These are phyloP conservation scores for Bisporella sp. DNA, from an alignment of 2,329 filamentous ascomycete genomes.

Conservation along the genomic window DNA sequence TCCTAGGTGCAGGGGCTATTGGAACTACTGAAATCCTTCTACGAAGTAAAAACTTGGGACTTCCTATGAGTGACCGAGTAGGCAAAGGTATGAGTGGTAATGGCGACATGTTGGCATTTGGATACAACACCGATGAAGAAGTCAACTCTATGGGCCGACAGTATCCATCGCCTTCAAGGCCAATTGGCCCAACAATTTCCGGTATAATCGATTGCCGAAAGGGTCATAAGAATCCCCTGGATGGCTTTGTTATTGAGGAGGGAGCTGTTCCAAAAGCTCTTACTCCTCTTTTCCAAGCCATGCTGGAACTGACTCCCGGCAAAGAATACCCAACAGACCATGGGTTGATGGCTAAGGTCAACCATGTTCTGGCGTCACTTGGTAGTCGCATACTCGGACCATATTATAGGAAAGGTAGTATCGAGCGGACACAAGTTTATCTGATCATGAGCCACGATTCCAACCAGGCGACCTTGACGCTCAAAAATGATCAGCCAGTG, in stretches of 20 bases:
- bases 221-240: conserved; percentile 44
- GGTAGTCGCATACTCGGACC: conserved; percentile 52
- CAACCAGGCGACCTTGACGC: conserved; percentile 51
- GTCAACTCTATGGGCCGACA: conserved; percentile 49
- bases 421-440: conserved; percentile 56
- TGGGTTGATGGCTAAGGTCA: conserved; percentile 34
- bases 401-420: conserved; percentile 46
- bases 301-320: conserved; percentile 48
- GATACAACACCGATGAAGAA: conserved; percentile 51
- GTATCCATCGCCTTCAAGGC: conserved; percentile 41
- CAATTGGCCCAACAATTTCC: conserved; percentile 55
- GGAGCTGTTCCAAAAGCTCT: conserved; percentile 53
- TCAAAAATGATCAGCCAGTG: conserved; percentile 52
- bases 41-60: conserved; percentile 49
- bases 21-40: conserved; percentile 61
- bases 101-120: conserved; percentile 59
- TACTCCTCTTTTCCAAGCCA: conserved; percentile 45
- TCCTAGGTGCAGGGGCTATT: conserved; percentile 58
- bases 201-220: conserved; percentile 53
- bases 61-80: conserved; percentile 49
- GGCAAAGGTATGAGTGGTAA: conserved; percentile 59
- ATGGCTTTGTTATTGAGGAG: conserved; percentile 59
- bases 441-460: conserved; percentile 37
- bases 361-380: conserved; percentile 39
- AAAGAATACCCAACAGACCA: conserved; percentile 33